Base-by-base conservation (phyloP, 495 filamentous ascomycete genomes). In the Eremomyces bilateralis region DNA sequence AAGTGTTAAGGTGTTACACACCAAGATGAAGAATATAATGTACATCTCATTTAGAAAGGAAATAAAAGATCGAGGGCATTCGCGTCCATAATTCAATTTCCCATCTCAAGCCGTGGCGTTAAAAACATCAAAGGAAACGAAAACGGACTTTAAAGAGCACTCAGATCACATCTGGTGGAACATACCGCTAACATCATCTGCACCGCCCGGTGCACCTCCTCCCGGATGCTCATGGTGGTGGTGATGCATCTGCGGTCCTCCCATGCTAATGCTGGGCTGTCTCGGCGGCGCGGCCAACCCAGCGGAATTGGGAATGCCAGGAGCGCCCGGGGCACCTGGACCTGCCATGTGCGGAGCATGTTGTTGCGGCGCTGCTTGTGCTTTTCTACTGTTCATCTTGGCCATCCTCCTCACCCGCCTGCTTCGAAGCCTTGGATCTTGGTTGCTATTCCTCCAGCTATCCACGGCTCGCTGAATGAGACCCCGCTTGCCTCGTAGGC, bases 391-490 rank as follows among this genome's bases (percentile, higher is more conserved):
- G 59, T 71, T 82, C 50, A 93, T 79, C 63, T 95, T 97, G 35
- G 83, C 83, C 80, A 88, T 84, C 36, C 88, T 66, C 37, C 90
- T 69, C 27, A 97, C 88, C 36, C 88, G 69, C 49, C 88, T 60
- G 56, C 84, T 94, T 47, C 88, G 71, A 46, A 95, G 57, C 41
- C 82, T 66, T 15, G 79, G 78, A 43, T 97, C 88, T 56, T 92
- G 82, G 54, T 95, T 95, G 63, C 90, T 95, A 55, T 97, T 97
- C 31, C 88, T 63, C 88, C 88, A 95, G 53, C 85, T 94, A 56
- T 97, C 88, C 21, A 97, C 88, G 15, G 88, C 88, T 32, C 88
- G 69, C 56, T 97, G 88, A 40, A 97, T 97, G 41, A 97, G 63
- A 5, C 88, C 88, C 33, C 88, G 70, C 58, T 97, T 97, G 33